Evolutionary conservation across 495 filamentous ascomycete species (phyloP).

Genomic region (Trichoderma reesei): DNA sequence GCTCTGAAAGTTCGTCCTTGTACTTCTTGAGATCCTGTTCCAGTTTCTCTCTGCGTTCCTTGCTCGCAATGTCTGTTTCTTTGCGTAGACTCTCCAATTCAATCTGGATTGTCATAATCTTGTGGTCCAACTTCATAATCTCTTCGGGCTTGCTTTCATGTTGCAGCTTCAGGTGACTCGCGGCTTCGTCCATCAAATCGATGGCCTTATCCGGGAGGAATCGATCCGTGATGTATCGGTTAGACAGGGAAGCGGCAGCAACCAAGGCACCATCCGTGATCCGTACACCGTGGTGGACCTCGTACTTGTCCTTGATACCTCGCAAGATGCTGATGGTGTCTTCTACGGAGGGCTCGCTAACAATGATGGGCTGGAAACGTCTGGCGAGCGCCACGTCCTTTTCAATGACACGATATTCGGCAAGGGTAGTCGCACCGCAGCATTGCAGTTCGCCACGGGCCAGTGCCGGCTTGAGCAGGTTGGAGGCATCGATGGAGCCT

Average conservation of each 20-base stretch:
- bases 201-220: constrained; percentile 97
- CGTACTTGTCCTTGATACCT: constrained; percentile 94
- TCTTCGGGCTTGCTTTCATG: constrained; percentile 95
- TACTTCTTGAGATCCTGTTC: constrained; percentile 63
- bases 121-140: constrained; percentile 80
- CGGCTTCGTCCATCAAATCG: constrained; percentile 92
- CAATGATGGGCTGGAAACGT: constrained; percentile 85
- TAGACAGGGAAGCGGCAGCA: constrained; percentile 82
- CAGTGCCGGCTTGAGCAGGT: constrained; percentile 88
- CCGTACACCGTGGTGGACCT: constrained; percentile 89
- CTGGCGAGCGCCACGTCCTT: constrained; percentile 91
- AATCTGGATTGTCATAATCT: constrained; percentile 95
- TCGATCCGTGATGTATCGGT: constrained; percentile 92
- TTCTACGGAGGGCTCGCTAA: constrained; percentile 78
- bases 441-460: constrained; percentile 89
- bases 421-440: constrained; percentile 87
- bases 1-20: constrained; percentile 53
- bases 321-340: constrained; percentile 94
- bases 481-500: constrained; percentile 92
- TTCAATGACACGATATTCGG: constrained; percentile 86
- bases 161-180: constrained; percentile 79
- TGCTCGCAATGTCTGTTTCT: constrained; percentile 80
- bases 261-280: constrained; percentile 91
- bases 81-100: constrained; percentile 93
- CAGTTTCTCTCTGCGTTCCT: constrained; percentile 79